Base-by-base conservation (phyloP, 163 green algal genomes). In the Chlorella variabilis region DNA sequence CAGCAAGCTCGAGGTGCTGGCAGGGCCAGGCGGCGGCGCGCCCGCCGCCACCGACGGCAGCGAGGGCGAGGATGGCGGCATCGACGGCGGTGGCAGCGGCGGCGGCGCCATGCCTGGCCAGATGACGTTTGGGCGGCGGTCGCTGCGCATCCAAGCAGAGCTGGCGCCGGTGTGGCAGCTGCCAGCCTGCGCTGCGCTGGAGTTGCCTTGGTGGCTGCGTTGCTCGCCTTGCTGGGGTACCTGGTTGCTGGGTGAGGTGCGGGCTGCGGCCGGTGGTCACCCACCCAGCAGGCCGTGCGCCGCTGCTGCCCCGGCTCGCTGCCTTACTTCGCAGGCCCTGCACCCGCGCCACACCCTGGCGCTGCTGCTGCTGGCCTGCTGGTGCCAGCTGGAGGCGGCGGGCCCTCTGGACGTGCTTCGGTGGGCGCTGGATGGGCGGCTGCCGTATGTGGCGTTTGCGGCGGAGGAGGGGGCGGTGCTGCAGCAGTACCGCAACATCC, bases 361-460 rank as follows among this genome's bases (percentile, higher is more conserved):
- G 29, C 82, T 88, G 62, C 36, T 77, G 38, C 80, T 83, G 38
- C 42, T 88, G 27, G 78, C 73, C 38, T 82, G 65, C 48, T 88
- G 84, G 79, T 41, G 48, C 7, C 34, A 49, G 25, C 51, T 71
- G 41, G 84, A 80, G 34, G 73, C 84, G 4, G 70, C 77, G 4
- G 48, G 33, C 3, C 84, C 84, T 4, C 49, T 82, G 21, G 84
- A 88, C 65, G 4, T 86, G n/a, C 20, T 29, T 3, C 65, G 63
- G 25, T 69, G 71, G 58, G 75, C 84, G 25, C 34, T 76, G 17
- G 48, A 71, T 15, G 84, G 79, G 3, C 49, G 54, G 42, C 59
- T 88, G 17, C 77, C 78, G 27, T 88, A 84, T 67, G 61, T 84
- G 8, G 8, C 36, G 4, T 78, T 88, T 62, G 61, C 51, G 27